These are phyloP conservation scores for Lyophyllum semitale DNA, from an alignment of 768 basidiomycete genomes.

Conservation along the genomic window DNA sequence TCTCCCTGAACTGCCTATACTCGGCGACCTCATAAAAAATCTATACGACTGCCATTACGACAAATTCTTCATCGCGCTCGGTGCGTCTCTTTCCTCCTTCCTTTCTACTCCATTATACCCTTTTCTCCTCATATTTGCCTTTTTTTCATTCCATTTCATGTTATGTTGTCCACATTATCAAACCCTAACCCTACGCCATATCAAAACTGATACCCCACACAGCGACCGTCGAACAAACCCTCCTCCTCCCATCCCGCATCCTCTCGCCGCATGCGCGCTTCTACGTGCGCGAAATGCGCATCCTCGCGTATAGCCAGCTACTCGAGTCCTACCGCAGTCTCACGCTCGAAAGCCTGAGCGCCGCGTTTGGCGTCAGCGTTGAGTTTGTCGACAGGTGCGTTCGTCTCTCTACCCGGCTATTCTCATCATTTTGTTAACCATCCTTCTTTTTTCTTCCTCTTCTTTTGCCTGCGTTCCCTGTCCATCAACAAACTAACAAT, in stretches of 20 bases:
- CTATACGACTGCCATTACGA: constrained; percentile 94
- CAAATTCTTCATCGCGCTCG: constrained; percentile 90
- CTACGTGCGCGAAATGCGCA: constrained; percentile 95
- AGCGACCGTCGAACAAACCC: constrained; percentile 88
- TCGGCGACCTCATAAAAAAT: constrained; percentile 82
- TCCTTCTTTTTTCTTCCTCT: not conserved
- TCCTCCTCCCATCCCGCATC: constrained; percentile 85
- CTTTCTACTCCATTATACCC: not conserved
- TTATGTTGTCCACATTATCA: not conserved
- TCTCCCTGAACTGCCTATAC: constrained; percentile 78
- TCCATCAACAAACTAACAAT: not conserved
- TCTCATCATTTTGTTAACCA: not conserved
- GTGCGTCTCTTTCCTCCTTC: constrained; percentile 37
- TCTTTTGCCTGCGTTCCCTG: not conserved
- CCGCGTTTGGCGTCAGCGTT: constrained; percentile 87
- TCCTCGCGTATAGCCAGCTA: constrained; percentile 88
- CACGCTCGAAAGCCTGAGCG: constrained; percentile 82
- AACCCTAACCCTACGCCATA: not conserved
- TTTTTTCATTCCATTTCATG: not conserved
- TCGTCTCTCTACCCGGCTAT: constrained; percentile 1
- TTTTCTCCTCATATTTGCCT: not conserved
- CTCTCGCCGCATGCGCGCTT: constrained; percentile 84
- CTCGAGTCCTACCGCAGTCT: constrained; percentile 90
- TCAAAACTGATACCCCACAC: constrained; percentile 1
- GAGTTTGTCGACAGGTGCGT: constrained; percentile 86